These are phyloP conservation scores for Triticum urartu DNA, from an alignment of 176 grass and related monocot species.

Conservation along the genomic window DNA sequence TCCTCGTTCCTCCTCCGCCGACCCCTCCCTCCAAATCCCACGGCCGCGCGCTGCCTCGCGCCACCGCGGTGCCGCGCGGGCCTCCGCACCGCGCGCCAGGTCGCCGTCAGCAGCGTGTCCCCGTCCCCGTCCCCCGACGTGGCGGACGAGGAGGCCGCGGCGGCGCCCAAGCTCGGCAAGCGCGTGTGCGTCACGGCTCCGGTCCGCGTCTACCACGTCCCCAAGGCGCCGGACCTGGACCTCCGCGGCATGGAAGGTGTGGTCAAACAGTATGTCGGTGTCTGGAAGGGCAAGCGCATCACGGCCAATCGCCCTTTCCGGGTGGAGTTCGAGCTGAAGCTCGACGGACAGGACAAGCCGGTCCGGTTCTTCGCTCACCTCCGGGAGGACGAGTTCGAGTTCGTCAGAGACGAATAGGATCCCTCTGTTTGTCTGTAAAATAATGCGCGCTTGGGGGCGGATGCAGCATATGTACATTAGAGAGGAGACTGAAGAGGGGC, in stretches of 20 bases:
- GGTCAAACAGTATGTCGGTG: constrained; percentile 72
- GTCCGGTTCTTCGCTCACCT: constrained; percentile 84
- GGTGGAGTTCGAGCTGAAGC: constrained; percentile 65
- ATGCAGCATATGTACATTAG: constrained; percentile 39
- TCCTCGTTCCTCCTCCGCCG: constrained; percentile 15
- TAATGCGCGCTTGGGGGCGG: constrained; percentile 5
- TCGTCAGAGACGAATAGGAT: constrained; percentile 45
- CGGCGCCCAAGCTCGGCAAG: constrained; percentile 63
- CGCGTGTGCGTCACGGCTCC: constrained; percentile 72
- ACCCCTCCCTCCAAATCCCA: neutral
- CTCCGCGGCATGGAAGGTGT: constrained; percentile 75
- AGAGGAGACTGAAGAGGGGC: neutral
- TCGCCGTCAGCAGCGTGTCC: constrained; percentile 48
- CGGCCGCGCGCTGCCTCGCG: constrained; percentile 18
- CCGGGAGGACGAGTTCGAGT: constrained; percentile 87
- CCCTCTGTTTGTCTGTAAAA: constrained; percentile 16
- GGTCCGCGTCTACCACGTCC: constrained; percentile 70
- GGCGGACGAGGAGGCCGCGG: constrained; percentile 56
- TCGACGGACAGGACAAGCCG: constrained; percentile 60
- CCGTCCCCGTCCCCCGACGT: constrained; percentile 21
- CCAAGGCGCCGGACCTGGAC: constrained; percentile 77
- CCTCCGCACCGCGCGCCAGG: constrained; percentile 42
- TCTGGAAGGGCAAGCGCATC: constrained; percentile 88
- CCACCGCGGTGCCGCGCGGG: constrained; percentile 18
- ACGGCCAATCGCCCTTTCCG: constrained; percentile 77